Evolutionary conservation across 148 eudicot species (phyloP).

Genomic region (Rhododendron henanense): DNA sequence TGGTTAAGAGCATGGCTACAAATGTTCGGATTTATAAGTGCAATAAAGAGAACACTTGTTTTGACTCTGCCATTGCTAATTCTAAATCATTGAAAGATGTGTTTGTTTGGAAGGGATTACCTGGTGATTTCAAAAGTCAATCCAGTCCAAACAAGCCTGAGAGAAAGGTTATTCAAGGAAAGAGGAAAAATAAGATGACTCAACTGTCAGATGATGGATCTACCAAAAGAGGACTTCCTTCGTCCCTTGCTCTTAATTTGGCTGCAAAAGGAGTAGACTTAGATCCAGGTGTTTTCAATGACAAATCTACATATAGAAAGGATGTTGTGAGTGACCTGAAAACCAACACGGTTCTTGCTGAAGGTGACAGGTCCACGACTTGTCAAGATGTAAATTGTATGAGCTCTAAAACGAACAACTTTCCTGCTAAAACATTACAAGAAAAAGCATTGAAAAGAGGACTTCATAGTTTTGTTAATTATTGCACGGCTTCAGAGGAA

Average conservation of each 20-base stretch:
- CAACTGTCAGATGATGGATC: background rate
- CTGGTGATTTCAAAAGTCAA: conserved; percentile 4
- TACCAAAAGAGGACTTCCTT: background rate
- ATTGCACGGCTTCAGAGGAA: too few relatives aligned
- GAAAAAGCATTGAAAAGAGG: too few relatives aligned
- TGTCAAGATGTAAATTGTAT: too few relatives aligned
- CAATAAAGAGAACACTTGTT: conserved; percentile 10
- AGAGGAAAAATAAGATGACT: too few relatives aligned
- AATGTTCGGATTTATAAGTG: background rate
- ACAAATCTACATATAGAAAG: background rate
- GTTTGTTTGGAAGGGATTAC: background rate
- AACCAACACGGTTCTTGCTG: too few relatives aligned
- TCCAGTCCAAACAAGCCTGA: background rate
- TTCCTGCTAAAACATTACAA: too few relatives aligned
- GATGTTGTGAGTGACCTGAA: background rate
- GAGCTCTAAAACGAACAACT: too few relatives aligned
- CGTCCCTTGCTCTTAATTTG: background rate
- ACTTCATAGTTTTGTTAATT: too few relatives aligned
- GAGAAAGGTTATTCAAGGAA: background rate
- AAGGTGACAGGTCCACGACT: too few relatives aligned
- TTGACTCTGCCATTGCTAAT: background rate
- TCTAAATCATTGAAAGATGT: conserved; percentile 9
- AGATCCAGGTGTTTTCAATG: background rate
- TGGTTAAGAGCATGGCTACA: background rate
- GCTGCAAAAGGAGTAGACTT: background rate